Percentiles rank a stretch among this genome's conserved stretches.
phyloP scores from a whole-genome alignment of 768 basidiomycete genomes.

The Coprinopsis strossmayeri region DNA sequence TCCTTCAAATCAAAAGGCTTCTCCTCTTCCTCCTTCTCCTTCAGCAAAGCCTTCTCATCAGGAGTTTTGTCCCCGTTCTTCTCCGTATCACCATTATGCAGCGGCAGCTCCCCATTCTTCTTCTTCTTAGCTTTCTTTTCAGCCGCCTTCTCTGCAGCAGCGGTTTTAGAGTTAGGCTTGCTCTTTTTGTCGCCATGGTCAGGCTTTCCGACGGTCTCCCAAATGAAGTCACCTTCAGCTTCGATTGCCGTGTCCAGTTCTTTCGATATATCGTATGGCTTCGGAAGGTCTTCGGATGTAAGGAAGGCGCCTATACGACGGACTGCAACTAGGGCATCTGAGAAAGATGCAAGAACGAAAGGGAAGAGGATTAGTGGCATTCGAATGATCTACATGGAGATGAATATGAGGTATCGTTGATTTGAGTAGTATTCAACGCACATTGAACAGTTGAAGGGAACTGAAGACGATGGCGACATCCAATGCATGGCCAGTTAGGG shows the following conservation, averaged over 20 bases:
- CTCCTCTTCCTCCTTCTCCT: conserved; percentile 24
- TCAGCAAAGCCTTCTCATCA: background rate
- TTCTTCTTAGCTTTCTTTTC: conserved; percentile 15
- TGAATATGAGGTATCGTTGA: background rate
- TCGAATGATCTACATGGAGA: conserved; percentile 42
- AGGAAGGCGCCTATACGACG: conserved; percentile 42
- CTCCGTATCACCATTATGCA: conserved; percentile 9
- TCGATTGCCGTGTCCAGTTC: conserved; percentile 31
- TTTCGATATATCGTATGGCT: conserved; percentile 37
- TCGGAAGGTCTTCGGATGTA: conserved; percentile 46
- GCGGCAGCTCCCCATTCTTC: background rate
- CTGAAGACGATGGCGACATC: conserved; percentile 50
- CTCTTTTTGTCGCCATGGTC: conserved; percentile 11
- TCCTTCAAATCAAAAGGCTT: conserved; percentile 45
- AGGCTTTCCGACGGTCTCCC: conserved; percentile 31
- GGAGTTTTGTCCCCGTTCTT: background rate
- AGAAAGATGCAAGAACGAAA: conserved; percentile 39
- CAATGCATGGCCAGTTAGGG: conserved; percentile 46
- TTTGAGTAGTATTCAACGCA: conserved; percentile 16
- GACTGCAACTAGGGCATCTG: conserved; percentile 46
- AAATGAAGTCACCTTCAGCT: conserved; percentile 44
- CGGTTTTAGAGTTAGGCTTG: conserved; percentile 1
- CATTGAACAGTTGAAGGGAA: conserved; percentile 55
- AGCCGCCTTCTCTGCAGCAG: conserved; percentile 13
- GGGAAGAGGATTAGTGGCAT: conserved; percentile 52